These are phyloP conservation scores for Nigrospora osmanthi DNA, from an alignment of 2,329 filamentous ascomycete species.

Conservation along the genomic window DNA sequence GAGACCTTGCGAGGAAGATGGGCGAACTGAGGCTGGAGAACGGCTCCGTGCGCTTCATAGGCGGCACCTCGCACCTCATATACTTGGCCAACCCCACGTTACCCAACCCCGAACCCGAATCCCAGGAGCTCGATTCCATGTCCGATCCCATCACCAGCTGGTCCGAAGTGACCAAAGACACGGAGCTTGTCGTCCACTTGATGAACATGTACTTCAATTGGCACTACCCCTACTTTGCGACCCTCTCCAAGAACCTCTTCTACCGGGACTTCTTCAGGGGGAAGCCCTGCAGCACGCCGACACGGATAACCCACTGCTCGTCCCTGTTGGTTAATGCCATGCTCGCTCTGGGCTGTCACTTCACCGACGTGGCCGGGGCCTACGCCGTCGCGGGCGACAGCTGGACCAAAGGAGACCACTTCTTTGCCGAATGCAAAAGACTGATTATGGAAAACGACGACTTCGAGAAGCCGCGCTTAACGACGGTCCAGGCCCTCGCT, in stretches of 20 bases:
- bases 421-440: slow-evolving; percentile 88
- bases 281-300: slow-evolving; percentile 42
- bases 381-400: slow-evolving; percentile 65
- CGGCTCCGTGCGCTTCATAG: slow-evolving; percentile 82
- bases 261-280: slow-evolving; percentile 77
- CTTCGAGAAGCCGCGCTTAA: slow-evolving; percentile 79
- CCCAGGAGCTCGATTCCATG: slow-evolving; percentile 38
- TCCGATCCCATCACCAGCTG: slow-evolving; percentile 74
- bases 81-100: slow-evolving; percentile 54
- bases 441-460: slow-evolving; percentile 87
- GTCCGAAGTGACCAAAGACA: slow-evolving; percentile 78
- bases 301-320: slow-evolving; percentile 71
- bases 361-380: slow-evolving; percentile 69
- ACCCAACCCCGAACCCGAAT: slow-evolving; percentile 29
- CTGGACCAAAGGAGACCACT: slow-evolving; percentile 87
- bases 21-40: slow-evolving; percentile 82
- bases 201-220: slow-evolving; percentile 98
- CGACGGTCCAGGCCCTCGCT: slow-evolving; percentile 87
- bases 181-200: slow-evolving; percentile 73
- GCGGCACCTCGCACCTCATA: slow-evolving; percentile 88
- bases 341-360: slow-evolving; percentile 87
- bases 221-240: slow-evolving; percentile 96
- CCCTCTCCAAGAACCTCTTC: slow-evolving; percentile 78
- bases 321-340: slow-evolving; percentile 88
- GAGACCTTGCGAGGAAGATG: slow-evolving; percentile 85